These are phyloP conservation scores for Inga laurina DNA, from an alignment of 306 rosid species.

Conservation along the genomic window DNA sequence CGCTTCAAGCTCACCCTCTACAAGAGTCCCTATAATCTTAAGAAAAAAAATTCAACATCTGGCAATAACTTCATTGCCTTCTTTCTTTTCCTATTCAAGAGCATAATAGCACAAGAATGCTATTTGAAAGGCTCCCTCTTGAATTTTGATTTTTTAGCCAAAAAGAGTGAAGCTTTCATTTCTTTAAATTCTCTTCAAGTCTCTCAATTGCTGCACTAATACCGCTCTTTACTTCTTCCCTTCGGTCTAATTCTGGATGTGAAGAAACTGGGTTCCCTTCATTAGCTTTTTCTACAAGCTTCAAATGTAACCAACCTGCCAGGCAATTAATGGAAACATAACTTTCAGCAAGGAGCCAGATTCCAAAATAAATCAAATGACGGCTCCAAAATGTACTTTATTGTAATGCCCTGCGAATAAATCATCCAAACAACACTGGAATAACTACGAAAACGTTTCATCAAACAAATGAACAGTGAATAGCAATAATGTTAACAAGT, in stretches of 20 bases:
- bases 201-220: conserved; percentile 89
- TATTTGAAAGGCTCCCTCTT: conserved; percentile 16
- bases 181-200: conserved; percentile 72
- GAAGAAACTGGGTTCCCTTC: conserved; percentile 48
- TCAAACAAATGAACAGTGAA: not conserved
- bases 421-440: conserved; percentile 15
- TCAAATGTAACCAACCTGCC: conserved; percentile 91
- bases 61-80: not conserved
- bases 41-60: not conserved
- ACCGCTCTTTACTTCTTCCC: conserved; percentile 62
- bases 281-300: conserved; percentile 87
- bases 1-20: too few species aligned
- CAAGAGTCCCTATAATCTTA: too few species aligned
- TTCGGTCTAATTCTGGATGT: conserved; percentile 35
- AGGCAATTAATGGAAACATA: conserved; percentile 30
- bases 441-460: not conserved
- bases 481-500: not conserved
- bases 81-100: not conserved
- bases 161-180: conserved; percentile 40
- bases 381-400: not conserved
- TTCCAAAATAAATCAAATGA: not conserved
- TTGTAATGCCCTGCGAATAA: not conserved
- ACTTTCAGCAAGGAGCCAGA: conserved; percentile 16
- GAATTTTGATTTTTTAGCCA: not conserved
- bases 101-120: conserved; percentile 14